Base-by-base conservation (phyloP, 2,329 filamentous ascomycete genomes). In the Fusarium bulbicola region DNA sequence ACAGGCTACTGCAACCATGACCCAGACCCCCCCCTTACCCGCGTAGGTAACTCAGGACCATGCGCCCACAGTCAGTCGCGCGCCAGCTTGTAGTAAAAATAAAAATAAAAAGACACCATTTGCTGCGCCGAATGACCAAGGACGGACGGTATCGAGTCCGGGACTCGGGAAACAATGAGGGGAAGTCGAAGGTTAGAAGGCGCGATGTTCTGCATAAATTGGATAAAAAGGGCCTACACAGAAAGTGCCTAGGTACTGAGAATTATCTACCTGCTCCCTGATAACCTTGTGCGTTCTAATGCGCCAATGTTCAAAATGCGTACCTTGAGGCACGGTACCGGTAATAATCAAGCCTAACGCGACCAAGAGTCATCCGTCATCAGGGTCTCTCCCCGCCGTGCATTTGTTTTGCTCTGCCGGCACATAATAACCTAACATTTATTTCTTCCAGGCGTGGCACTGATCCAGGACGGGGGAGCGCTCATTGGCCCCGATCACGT, bases 401-500 rank as follows among this genome's bases (percentile, higher is more conserved):
- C 58, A 63, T 46, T 63, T 60, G n/a, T 40, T 58, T 57, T 61
- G 49, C 49, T 61, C 47, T 57, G 34, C 40, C 59, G 42, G 53
- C 50, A 43, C 59, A 58, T 58, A 37, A 57, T 45, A 30, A 32
- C 18, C 39, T 52, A 40, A 32, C 57, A 58, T 37, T 62, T 37
- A 59, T 45, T 66, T 43, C 39, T 36, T 58, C 59, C 52, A 71
- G 73, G 73, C 74, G 75, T 80, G 78, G 77, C 79, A 76, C 72
- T 71, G 72, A 60, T 73, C 69, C 66, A 68, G 53, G 60, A 61
- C 72, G 65, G 72, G 61, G 40, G 56, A 66, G 66, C 68, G 72
- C 74, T 81, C 76, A 82, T 81, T 82, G 80, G 81, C 63, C 74
- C 70, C 60, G 32, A 56, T 59, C 52, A 73, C 59, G 66, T 76